phyloP scores from a whole-genome alignment of 805 yeast species.

The Saccharomycopsis amapae region DNA sequence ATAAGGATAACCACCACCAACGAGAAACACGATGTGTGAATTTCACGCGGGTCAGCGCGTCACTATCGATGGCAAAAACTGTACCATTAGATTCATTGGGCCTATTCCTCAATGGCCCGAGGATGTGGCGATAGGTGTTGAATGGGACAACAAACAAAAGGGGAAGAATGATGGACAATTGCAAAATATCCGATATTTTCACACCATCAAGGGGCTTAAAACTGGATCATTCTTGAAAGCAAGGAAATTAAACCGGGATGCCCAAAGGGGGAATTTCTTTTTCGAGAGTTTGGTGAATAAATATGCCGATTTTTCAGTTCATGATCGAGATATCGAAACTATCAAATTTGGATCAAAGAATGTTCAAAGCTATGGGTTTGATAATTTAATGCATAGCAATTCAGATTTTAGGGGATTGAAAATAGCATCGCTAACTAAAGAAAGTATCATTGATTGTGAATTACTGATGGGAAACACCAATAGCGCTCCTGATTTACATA shows the following conservation, averaged over 20 bases:
- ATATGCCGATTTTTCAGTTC: slow-evolving; percentile 30
- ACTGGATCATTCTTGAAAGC: slow-evolving; percentile 62
- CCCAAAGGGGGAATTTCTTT: slow-evolving; percentile 25
- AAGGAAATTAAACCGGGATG: slow-evolving; percentile 30
- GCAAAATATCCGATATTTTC: slow-evolving; percentile 50
- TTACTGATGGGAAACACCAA: not conserved
- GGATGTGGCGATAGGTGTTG: slow-evolving; percentile 60
- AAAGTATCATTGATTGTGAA: slow-evolving; percentile 29
- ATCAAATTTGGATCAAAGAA: slow-evolving; percentile 48
- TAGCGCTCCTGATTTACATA: not conserved
- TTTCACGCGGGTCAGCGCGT: slow-evolving; percentile 25
- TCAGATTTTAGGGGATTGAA: slow-evolving; percentile 38
- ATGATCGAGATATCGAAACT: slow-evolving; percentile 23
- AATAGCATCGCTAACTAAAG: slow-evolving; percentile 44
- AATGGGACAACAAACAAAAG: slow-evolving; percentile 68
- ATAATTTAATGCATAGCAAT: slow-evolving; percentile 42
- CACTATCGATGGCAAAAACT: slow-evolving; percentile 38
- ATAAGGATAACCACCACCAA: too few relatives aligned
- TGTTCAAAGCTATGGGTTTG: slow-evolving; percentile 62
- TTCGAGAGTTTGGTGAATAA: slow-evolving; percentile 45
- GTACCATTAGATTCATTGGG: slow-evolving; percentile 63
- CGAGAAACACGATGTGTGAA: too few relatives aligned
- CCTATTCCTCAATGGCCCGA: slow-evolving; percentile 54
- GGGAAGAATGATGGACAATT: slow-evolving; percentile 70
- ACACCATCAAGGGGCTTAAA: slow-evolving; percentile 27